These are phyloP conservation scores for Antarctomyces pellizariae DNA, from an alignment of 495 filamentous ascomycete species.

Conservation along the genomic window DNA sequence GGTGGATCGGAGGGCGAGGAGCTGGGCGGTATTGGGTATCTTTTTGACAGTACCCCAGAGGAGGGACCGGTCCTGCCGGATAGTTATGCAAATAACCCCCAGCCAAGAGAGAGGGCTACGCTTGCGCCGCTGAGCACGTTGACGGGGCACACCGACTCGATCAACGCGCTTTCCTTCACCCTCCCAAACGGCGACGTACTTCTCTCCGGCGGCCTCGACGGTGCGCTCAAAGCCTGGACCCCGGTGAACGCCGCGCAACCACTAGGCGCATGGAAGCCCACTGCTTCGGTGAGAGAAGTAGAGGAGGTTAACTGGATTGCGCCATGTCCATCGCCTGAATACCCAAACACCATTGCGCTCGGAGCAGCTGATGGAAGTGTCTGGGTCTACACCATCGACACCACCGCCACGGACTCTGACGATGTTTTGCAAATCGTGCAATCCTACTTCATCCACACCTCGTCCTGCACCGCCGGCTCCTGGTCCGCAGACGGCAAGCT, in stretches of 20 bases:
- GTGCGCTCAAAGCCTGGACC: slow-evolving; percentile 33
- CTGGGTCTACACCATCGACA: slow-evolving; percentile 78
- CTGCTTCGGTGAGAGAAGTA: slow-evolving; percentile 59
- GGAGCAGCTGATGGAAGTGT: slow-evolving; percentile 84
- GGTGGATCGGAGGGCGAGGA: slow-evolving; percentile 70
- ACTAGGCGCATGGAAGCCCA: slow-evolving; percentile 29
- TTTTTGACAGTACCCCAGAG: slow-evolving; percentile 41
- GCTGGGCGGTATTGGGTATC: slow-evolving; percentile 43
- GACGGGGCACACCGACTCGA: slow-evolving; percentile 72
- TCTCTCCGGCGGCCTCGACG: slow-evolving; percentile 73
- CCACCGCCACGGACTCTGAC: slow-evolving; percentile 22
- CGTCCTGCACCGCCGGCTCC: slow-evolving; percentile 63
- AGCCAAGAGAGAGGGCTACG: slow-evolving; percentile 22
- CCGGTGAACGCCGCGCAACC: slow-evolving; percentile 11
- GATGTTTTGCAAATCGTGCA: slow-evolving; percentile 62
- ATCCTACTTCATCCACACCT: slow-evolving; percentile 76
- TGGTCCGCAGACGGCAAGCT: slow-evolving; percentile 80
- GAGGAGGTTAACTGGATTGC: slow-evolving; percentile 85
- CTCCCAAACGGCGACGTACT: slow-evolving; percentile 62
- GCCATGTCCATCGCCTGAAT: slow-evolving; percentile 41
- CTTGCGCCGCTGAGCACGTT: slow-evolving; percentile 41
- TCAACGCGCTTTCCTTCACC: slow-evolving; percentile 70
- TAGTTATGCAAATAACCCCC: slow-evolving; percentile 46
- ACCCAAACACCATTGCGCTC: slow-evolving; percentile 67
- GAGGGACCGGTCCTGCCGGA: slow-evolving; percentile 42